Evolutionary conservation across 176 grass and related monocot species (phyloP).

Genomic region (Carex myosuroides): DNA sequence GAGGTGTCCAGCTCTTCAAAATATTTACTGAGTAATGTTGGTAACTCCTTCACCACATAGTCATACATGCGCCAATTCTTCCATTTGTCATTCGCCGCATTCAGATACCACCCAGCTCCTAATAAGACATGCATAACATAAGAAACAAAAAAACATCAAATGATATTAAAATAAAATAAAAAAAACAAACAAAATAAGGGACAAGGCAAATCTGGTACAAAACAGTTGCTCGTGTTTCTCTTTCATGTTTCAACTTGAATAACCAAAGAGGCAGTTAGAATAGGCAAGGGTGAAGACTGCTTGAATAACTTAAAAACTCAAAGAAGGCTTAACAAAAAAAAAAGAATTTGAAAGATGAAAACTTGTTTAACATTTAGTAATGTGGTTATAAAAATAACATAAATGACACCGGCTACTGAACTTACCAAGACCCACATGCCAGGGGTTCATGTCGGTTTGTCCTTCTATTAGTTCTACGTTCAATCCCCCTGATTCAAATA

Average conservation of each 20-base stretch:
- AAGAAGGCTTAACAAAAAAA: neutral
- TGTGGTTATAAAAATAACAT: neutral
- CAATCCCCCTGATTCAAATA: constrained; percentile 63
- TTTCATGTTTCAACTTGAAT: neutral
- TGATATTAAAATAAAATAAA: neutral
- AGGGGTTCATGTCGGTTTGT: constrained; percentile 52
- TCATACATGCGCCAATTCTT: constrained; percentile 98
- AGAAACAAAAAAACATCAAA: neutral
- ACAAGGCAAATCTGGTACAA: neutral
- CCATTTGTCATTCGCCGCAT: constrained; percentile 86
- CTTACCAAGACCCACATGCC: constrained; percentile 90
- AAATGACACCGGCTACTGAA: neutral
- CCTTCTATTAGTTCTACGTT: constrained; percentile 49
- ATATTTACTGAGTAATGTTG: constrained; percentile 56
- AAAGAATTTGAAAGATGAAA: neutral
- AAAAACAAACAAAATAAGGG: neutral
- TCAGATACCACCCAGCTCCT: constrained; percentile 98
- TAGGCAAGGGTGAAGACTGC: neutral
- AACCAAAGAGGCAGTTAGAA: neutral
- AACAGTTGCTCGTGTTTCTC: neutral
- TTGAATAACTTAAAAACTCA: neutral
- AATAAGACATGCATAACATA: constrained; percentile 14
- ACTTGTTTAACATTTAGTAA: neutral
- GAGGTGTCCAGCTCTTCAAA: constrained; percentile 78
- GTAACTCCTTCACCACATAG: constrained; percentile 85